Evolutionary conservation across 192 early-diverging fungal genomes (phyloP).

Genomic region (Paraglomus occultum): DNA sequence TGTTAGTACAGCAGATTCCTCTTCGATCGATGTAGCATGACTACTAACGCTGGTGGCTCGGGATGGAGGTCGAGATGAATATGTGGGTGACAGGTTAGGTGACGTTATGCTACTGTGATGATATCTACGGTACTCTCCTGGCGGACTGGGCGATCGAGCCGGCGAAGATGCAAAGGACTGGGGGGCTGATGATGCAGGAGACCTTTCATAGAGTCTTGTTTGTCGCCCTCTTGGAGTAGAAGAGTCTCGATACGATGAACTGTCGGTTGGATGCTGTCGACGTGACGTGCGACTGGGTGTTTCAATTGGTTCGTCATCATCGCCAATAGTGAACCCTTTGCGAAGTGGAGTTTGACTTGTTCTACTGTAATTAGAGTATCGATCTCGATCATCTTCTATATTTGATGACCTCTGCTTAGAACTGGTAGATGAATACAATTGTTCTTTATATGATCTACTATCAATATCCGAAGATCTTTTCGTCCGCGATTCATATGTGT

Average conservation of each 20-base stretch:
- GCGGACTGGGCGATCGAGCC: constrained; percentile 13
- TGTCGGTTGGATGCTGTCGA: not conserved
- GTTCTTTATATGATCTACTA: constrained; percentile 17
- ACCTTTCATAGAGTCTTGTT: not conserved
- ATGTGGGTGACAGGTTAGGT: not conserved
- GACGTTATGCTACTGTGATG: not conserved
- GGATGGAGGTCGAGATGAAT: constrained; percentile 24
- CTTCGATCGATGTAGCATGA: constrained; percentile 28
- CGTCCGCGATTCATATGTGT: constrained; percentile 4
- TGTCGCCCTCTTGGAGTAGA: not conserved
- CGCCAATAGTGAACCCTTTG: constrained; percentile 4
- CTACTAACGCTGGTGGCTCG: constrained; percentile 28
- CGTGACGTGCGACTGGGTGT: not conserved
- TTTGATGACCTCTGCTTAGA: not conserved
- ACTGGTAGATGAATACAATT: constrained; percentile 15
- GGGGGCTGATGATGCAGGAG: not conserved
- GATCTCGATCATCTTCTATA: constrained; percentile 21
- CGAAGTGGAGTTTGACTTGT: constrained; percentile 1
- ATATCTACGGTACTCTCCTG: constrained; percentile 4
- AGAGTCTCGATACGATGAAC: not conserved
- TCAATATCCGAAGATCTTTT: constrained; percentile 13
- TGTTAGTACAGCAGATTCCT: constrained; percentile 25
- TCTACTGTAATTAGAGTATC: not conserved
- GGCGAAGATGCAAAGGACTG: not conserved
- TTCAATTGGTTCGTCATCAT: constrained; percentile 12